Conservation (phyloP, 306 rosid species). For the Delonix regia region DNA sequence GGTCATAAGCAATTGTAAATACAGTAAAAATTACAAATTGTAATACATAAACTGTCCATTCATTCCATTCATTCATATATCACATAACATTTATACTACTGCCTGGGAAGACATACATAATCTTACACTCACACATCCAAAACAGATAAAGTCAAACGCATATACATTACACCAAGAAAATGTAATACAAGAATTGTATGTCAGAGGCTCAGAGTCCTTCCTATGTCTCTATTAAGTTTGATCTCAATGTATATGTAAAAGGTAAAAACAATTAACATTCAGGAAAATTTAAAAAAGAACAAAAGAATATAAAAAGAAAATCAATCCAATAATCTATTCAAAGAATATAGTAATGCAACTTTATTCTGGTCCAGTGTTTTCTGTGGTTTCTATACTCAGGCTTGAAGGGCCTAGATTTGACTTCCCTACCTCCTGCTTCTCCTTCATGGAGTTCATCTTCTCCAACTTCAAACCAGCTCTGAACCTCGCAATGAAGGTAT, state of each 20-base stretch:
- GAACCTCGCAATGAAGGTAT: constrained; percentile 69
- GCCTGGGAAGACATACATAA: neutral
- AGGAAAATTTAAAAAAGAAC: constrained; percentile 27
- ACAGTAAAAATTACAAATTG: neutral
- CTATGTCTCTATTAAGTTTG: constrained; percentile 32
- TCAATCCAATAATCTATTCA: neutral
- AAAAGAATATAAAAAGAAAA: constrained; percentile 19
- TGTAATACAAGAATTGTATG: constrained; percentile 16
- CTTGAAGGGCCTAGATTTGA: constrained; percentile 55
- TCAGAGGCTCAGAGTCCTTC: constrained; percentile 19
- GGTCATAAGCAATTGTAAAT: neutral
- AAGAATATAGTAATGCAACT: constrained; percentile 1
- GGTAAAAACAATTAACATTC: constrained; percentile 20
- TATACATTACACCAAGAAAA: neutral
- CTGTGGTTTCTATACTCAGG: constrained; percentile 10
- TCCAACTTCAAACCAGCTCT: constrained; percentile 75
- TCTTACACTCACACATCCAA: constrained; percentile 9
- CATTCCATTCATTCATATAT: neutral
- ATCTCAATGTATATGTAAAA: constrained; percentile 25
- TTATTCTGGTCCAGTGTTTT: constrained; percentile 28
- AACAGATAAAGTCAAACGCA: constrained; percentile 22
- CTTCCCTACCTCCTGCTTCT: constrained; percentile 50
- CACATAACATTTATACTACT: neutral
- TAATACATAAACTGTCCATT: neutral
- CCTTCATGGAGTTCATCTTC: constrained; percentile 72